phyloP scores from a whole-genome alignment of 2,329 filamentous ascomycete genomes.

The Fusarium tanahbumbuense region DNA sequence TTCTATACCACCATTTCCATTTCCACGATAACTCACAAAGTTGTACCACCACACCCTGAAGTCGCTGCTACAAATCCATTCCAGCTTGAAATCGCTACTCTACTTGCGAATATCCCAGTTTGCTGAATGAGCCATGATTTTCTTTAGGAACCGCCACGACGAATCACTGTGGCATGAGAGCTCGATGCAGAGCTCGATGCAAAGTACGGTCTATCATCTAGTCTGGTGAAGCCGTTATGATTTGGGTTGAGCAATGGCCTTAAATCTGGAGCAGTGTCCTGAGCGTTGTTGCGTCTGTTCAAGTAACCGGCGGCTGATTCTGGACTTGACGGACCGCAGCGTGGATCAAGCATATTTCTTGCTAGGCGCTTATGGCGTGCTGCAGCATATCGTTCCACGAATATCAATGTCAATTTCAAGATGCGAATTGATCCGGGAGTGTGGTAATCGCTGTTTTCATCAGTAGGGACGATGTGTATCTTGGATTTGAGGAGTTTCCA shows the following conservation, averaged over 20 bases:
- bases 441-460: not conserved
- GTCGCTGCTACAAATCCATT: not conserved
- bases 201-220: not conserved
- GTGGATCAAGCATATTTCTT: not conserved
- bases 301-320: not conserved
- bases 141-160: not conserved
- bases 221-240: not conserved
- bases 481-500: not conserved
- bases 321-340: not conserved
- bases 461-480: not conserved
- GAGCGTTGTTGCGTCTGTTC: not conserved
- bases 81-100: not conserved
- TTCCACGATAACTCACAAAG: not conserved
- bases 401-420: not conserved
- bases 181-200: not conserved
- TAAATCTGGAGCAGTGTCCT: not conserved
- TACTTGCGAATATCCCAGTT: not conserved
- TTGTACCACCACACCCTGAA: not conserved
- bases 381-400: not conserved
- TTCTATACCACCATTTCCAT: not conserved
- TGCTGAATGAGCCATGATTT: not conserved
- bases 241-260: not conserved
- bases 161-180: not conserved
- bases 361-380: not conserved
- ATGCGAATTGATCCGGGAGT: not conserved